Conservation (phyloP, 768 basidiomycete species). For the Fibroporia radiculosa region DNA sequence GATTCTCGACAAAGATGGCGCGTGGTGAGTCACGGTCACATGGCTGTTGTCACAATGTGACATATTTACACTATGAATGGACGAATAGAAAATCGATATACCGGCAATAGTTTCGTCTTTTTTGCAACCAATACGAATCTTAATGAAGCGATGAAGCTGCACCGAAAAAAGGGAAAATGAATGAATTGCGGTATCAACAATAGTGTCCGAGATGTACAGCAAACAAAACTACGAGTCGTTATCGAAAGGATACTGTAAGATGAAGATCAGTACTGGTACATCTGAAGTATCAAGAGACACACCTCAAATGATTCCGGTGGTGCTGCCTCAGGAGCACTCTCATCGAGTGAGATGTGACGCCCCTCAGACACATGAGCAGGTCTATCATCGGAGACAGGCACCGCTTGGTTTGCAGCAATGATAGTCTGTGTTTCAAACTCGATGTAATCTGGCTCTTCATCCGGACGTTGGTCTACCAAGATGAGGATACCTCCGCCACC, state of each 20-base stretch:
- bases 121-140: too few relatives aligned
- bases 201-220: constrained; percentile 12
- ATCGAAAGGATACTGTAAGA: constrained; percentile 65
- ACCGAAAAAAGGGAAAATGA: neutral
- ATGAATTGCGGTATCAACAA: neutral
- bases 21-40: constrained; percentile 17
- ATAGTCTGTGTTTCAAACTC: constrained; percentile 35
- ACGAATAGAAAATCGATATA: too few relatives aligned
- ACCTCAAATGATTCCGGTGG: constrained; percentile 84
- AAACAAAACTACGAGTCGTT: constrained; percentile 42
- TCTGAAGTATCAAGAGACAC: too few relatives aligned
- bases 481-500: constrained; percentile 88
- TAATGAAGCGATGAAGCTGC: neutral
- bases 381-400: constrained; percentile 23
- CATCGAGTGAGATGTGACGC: constrained; percentile 60
- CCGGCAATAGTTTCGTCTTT: neutral
- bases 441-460: constrained; percentile 70
- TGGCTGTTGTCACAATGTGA: constrained; percentile 3
- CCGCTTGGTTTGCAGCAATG: constrained; percentile 19
- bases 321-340: constrained; percentile 55
- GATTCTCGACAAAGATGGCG: constrained; percentile 15
- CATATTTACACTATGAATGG: too few relatives aligned
- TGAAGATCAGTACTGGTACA: constrained; percentile 18
- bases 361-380: constrained; percentile 17
- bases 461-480: constrained; percentile 64